These are phyloP conservation scores for Marsdenia floribunda DNA, from an alignment of 257 asterid species.

Conservation along the genomic window DNA sequence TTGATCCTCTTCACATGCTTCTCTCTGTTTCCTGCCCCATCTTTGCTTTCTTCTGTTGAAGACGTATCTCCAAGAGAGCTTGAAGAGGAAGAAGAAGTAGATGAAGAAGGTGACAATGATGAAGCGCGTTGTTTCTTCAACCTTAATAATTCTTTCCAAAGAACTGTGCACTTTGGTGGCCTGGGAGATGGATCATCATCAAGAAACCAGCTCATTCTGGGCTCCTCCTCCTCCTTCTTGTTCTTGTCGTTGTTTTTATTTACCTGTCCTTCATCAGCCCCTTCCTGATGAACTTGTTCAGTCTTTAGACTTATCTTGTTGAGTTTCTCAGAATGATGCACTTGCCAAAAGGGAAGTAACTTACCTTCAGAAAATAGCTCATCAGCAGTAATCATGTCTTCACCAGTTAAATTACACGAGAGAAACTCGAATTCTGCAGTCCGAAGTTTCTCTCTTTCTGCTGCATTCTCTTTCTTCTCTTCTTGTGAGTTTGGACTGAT, in stretches of 20 bases:
- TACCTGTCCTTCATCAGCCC: not conserved
- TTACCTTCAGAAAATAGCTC: conserved; percentile 70
- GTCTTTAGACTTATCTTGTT: conserved; percentile 37
- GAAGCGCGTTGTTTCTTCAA: conserved; percentile 55
- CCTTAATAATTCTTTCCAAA: conserved; percentile 74
- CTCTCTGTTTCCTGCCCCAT: conserved; percentile 27
- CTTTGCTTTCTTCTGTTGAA: conserved; percentile 27
- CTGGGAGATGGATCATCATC: conserved; percentile 96
- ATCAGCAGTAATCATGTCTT: conserved; percentile 64
- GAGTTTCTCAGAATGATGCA: conserved; percentile 52
- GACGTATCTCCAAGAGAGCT: conserved; percentile 22
- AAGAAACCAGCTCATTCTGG: conserved; percentile 50
- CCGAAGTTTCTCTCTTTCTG: conserved; percentile 20
- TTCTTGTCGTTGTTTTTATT: conserved; percentile 1
- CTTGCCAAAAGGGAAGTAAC: conserved; percentile 62
- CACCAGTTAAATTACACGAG: conserved; percentile 26
- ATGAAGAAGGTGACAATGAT: conserved; percentile 46
- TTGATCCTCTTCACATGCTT: conserved; percentile 44
- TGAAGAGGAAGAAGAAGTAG: conserved; percentile 41
- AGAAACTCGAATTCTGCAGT: conserved; percentile 70
- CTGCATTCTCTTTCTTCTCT: conserved; percentile 22
- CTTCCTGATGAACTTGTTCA: conserved; percentile 22
- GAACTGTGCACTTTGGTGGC: conserved; percentile 85
- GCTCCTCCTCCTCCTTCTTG: conserved; percentile 31
- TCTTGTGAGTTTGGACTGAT: conserved; percentile 46